Evolutionary conservation across 768 basidiomycete genomes (phyloP).

Genomic region (Neoboletus subvelutipes): DNA sequence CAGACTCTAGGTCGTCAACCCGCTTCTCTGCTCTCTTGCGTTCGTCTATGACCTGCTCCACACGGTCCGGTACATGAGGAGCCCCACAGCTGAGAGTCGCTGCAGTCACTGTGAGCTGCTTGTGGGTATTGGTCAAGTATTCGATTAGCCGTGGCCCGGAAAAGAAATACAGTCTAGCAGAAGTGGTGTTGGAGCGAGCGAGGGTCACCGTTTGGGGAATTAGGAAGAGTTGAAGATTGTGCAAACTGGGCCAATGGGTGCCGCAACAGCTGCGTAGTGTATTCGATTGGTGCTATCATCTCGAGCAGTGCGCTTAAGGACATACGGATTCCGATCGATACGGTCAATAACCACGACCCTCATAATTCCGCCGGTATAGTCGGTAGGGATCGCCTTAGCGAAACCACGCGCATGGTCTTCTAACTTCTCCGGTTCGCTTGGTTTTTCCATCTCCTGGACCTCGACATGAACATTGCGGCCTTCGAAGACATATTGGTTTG

Average conservation of each 20-base stretch:
- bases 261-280: constrained; percentile 62
- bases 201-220: constrained; percentile 67
- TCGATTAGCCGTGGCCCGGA: constrained; percentile 74
- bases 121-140: constrained; percentile 59
- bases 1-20: constrained; percentile 64
- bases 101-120: constrained; percentile 53
- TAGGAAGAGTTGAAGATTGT: constrained; percentile 71
- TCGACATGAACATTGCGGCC: constrained; percentile 70
- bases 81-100: constrained; percentile 66
- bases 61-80: constrained; percentile 65
- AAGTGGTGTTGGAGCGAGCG: constrained; percentile 57
- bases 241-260: constrained; percentile 78
- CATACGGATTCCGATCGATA: constrained; percentile 78
- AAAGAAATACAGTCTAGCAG: constrained; percentile 78
- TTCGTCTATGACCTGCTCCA: constrained; percentile 63
- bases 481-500: constrained; percentile 68
- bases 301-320: constrained; percentile 8
- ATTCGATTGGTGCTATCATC: constrained; percentile 1
- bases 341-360: constrained; percentile 83
- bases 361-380: constrained; percentile 75
- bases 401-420: constrained; percentile 51
- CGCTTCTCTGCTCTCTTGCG: constrained; percentile 67
- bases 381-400: constrained; percentile 58
- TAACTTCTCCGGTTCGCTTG: constrained; percentile 33
- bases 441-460: constrained; percentile 61